Conservation (phyloP, 306 rosid species). For the Quercus parvula region DNA sequence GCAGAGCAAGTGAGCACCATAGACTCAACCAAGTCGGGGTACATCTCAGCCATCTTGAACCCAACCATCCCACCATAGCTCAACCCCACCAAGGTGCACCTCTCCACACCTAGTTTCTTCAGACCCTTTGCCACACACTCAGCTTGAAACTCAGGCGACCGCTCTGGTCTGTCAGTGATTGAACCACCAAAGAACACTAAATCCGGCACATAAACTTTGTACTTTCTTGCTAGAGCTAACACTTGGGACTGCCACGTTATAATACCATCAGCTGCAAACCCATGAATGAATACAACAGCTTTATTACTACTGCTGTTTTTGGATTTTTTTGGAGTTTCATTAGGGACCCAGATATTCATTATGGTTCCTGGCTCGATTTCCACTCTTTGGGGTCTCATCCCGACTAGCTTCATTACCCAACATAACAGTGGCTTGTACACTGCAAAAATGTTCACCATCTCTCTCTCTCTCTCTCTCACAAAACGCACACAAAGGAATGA, state of each 20-base stretch:
- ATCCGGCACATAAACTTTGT: slow-evolving; percentile 41
- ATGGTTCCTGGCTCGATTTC: slow-evolving; percentile 43
- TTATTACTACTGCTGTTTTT: background rate
- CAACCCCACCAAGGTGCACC: slow-evolving; percentile 33
- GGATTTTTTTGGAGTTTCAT: background rate
- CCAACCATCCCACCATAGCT: slow-evolving; percentile 54
- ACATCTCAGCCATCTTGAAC: slow-evolving; percentile 36
- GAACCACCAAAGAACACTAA: slow-evolving; percentile 42
- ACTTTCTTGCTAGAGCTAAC: slow-evolving; percentile 17
- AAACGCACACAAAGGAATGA: background rate
- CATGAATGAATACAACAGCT: slow-evolving; percentile 37
- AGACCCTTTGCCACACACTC: slow-evolving; percentile 41
- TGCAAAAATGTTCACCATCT: slow-evolving; percentile 1
- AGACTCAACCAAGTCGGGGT: slow-evolving; percentile 34
- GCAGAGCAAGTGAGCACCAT: slow-evolving; percentile 33
- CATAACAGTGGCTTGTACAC: slow-evolving; percentile 7
- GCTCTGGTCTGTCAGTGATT: slow-evolving; percentile 26
- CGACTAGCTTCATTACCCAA: slow-evolving; percentile 15
- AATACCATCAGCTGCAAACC: slow-evolving; percentile 36
- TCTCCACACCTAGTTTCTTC: slow-evolving; percentile 36
- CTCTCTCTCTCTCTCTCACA: background rate
- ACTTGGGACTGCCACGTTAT: slow-evolving; percentile 45
- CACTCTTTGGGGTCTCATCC: slow-evolving; percentile 23
- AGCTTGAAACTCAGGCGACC: slow-evolving; percentile 44
- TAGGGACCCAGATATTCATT: slow-evolving; percentile 38